Evolutionary conservation across 2,329 filamentous ascomycete genomes (phyloP).

Genomic region (Aureobasidium sp.): DNA sequence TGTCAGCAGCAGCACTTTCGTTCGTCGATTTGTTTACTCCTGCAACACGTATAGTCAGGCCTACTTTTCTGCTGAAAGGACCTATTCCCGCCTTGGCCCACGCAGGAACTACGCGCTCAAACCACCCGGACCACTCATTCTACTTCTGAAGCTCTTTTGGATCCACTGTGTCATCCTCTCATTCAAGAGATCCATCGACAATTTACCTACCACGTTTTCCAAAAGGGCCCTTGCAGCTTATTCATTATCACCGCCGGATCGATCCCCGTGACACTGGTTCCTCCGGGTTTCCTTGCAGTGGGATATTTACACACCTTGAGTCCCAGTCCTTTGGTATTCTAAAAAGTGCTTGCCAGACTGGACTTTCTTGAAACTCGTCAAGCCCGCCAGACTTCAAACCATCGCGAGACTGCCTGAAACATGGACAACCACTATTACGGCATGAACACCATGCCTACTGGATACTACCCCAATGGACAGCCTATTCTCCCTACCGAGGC

Average conservation of each 20-base stretch:
- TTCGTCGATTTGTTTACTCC: background rate
- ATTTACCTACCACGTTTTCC: background rate
- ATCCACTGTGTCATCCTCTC: slow-evolving; percentile 14
- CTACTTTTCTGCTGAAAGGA: background rate
- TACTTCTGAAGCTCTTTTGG: slow-evolving; percentile 7
- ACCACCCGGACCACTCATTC: background rate
- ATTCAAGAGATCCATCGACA: slow-evolving; percentile 5
- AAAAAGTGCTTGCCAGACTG: background rate
- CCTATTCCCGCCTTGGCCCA: slow-evolving; percentile 1
- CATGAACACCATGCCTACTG: slow-evolving; percentile 24
- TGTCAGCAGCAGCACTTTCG: slow-evolving; percentile 9
- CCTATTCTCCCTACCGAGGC: slow-evolving; percentile 17
- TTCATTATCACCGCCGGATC: background rate
- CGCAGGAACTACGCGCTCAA: background rate
- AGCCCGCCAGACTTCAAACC: background rate
- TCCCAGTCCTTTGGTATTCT: background rate
- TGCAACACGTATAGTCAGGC: slow-evolving; percentile 12
- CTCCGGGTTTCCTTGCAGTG: background rate
- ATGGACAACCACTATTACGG: slow-evolving; percentile 20
- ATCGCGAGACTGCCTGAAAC: background rate
- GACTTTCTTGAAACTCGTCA: background rate
- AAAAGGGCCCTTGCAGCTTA: background rate
- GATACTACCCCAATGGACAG: slow-evolving; percentile 27
- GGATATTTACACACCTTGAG: background rate
- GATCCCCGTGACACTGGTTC: background rate